phyloP scores from a whole-genome alignment of 2,329 filamentous ascomycete species.

The Fusarium nelsonii region DNA sequence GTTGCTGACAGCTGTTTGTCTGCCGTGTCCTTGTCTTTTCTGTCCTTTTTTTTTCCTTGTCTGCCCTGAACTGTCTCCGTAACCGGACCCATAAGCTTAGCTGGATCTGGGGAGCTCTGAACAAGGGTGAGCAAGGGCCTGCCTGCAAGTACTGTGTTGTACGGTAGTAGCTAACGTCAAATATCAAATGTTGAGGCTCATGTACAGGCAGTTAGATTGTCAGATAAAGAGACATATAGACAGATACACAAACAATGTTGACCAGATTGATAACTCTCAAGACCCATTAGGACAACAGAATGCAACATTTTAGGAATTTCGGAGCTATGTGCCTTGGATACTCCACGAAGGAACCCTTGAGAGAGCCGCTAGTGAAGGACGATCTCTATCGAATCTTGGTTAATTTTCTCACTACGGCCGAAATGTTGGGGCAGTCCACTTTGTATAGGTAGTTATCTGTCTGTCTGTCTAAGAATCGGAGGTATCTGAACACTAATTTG shows the following conservation, averaged over 20 bases:
- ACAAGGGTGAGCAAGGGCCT: conserved; percentile 20
- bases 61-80: conserved; percentile 16
- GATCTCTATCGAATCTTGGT: conserved; percentile 38
- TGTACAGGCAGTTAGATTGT: neutral
- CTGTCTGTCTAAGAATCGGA: conserved; percentile 8
- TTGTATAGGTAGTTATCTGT: neutral
- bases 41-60: neutral
- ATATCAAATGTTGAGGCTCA: neutral
- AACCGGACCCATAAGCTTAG: conserved; percentile 35
- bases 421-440: conserved; percentile 44
- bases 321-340: conserved; percentile 15
- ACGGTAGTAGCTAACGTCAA: neutral
- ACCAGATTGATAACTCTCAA: neutral
- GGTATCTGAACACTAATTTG: conserved; percentile 31
- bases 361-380: conserved; percentile 27
- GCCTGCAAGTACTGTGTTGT: neutral
- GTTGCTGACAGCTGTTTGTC: conserved; percentile 27
- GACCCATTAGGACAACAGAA: neutral
- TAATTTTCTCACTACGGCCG: conserved; percentile 35
- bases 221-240: neutral
- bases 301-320: neutral
- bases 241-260: neutral
- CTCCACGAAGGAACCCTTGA: conserved; percentile 23
- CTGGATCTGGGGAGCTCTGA: conserved; percentile 37
- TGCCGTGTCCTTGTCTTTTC: conserved; percentile 9